Conservation (phyloP, 768 basidiomycete genomes). For the Polyporus arcularius region DNA sequence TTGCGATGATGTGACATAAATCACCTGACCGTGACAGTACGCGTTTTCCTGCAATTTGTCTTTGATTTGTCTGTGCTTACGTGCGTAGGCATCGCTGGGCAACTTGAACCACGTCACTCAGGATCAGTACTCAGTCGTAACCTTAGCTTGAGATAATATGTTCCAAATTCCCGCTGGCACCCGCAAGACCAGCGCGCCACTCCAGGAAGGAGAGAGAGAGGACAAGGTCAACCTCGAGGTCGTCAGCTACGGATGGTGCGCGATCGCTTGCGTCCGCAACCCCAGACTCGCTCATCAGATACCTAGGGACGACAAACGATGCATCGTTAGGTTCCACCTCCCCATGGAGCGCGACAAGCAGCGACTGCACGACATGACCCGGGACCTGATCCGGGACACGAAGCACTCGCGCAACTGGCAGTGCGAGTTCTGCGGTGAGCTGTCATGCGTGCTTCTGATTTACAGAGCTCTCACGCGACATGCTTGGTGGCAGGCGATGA, state of each 20-base stretch:
- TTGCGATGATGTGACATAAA: too few relatives aligned
- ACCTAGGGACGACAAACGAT: neutral
- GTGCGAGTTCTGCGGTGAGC: conserved; percentile 14
- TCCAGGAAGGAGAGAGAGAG: neutral
- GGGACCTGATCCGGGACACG: neutral
- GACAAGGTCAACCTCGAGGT: conserved; percentile 3
- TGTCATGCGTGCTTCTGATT: too few relatives aligned
- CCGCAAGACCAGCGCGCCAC: neutral
- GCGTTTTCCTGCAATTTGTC: too few relatives aligned
- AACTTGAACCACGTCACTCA: too few relatives aligned
- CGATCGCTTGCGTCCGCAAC: neutral
- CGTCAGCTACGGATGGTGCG: neutral
- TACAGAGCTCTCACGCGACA: neutral
- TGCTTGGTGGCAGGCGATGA: neutral
- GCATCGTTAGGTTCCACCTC: conserved; percentile 2
- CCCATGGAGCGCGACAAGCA: conserved; percentile 7
- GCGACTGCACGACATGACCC: neutral
- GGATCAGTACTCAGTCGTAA: too few relatives aligned
- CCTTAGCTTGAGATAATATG: too few relatives aligned
- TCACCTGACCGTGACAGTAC: too few relatives aligned
- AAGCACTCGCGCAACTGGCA: conserved; percentile 11
- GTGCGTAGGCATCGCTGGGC: too few relatives aligned
- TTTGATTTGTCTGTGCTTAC: too few relatives aligned
- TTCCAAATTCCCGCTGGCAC: too few relatives aligned
- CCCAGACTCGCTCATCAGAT: neutral